These are phyloP conservation scores for Rhazya stricta DNA, from an alignment of 257 asterid species.

Conservation along the genomic window DNA sequence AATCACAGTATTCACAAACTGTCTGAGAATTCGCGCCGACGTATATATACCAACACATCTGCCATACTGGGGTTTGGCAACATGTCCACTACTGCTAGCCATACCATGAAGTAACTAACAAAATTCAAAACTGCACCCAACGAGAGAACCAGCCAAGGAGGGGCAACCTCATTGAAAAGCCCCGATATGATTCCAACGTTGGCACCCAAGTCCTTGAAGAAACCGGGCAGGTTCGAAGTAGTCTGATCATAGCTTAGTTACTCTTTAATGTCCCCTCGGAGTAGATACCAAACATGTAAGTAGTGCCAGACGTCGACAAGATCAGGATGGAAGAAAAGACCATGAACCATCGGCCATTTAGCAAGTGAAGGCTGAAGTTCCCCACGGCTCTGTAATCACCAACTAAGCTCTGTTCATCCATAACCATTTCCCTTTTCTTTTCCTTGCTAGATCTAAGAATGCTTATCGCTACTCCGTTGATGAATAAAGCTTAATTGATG, in stretches of 20 bases:
- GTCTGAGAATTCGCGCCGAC: conserved; percentile 62
- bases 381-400: conserved; percentile 16
- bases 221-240: conserved; percentile 43
- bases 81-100: conserved; percentile 41
- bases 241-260: conserved; percentile 57
- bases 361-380: conserved; percentile 27
- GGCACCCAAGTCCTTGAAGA: conserved; percentile 56
- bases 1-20: conserved; percentile 49
- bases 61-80: conserved; percentile 43
- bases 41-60: conserved; percentile 46
- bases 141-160: conserved; percentile 54
- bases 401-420: conserved; percentile 8
- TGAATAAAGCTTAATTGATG: background rate
- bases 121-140: conserved; percentile 49
- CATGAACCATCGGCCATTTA: conserved; percentile 56
- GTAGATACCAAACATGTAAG: conserved; percentile 53
- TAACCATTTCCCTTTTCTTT: background rate
- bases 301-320: conserved; percentile 49
- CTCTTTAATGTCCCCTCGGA: conserved; percentile 44
- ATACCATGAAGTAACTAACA: conserved; percentile 53
- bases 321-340: conserved; percentile 50
- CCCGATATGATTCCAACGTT: conserved; percentile 55
- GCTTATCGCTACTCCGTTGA: background rate
- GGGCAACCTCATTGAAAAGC: conserved; percentile 42
- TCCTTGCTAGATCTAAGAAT: background rate